Conservation (phyloP, 73 alveolate species). For the Durusdinium trenchii region DNA sequence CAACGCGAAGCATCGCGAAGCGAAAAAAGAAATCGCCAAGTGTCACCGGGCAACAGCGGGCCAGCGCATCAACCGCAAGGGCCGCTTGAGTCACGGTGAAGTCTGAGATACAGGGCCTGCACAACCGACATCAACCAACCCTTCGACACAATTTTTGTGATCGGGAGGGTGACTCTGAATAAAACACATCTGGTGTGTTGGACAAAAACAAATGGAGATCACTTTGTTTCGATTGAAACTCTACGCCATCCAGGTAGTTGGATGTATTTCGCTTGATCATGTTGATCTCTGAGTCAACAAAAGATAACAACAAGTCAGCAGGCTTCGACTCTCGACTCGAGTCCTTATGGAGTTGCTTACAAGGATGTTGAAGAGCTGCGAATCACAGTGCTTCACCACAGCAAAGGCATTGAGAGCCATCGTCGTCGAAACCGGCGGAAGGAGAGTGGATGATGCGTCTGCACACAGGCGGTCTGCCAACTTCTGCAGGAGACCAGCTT, state of each 20-base stretch:
- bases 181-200: too few relatives aligned
- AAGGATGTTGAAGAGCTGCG: slow-evolving; percentile 18
- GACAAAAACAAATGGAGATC: too few relatives aligned
- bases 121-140: neutral
- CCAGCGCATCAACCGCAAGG: slow-evolving; percentile 64
- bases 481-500: neutral
- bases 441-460: slow-evolving; percentile 59
- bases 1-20: too few relatives aligned
- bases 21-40: neutral
- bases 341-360: slow-evolving; percentile 59
- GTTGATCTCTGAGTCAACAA: too few relatives aligned
- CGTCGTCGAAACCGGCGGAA: slow-evolving; percentile 58
- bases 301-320: too few relatives aligned
- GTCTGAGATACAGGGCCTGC: slow-evolving; percentile 81
- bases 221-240: too few relatives aligned
- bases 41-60: slow-evolving; percentile 61
- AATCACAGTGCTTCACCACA: slow-evolving; percentile 68
- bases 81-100: slow-evolving; percentile 83
- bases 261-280: too few relatives aligned
- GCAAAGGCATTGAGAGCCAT: slow-evolving; percentile 91
- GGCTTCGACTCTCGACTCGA: too few relatives aligned
- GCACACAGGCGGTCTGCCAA: slow-evolving; percentile 39
- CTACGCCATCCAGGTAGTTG: too few relatives aligned
- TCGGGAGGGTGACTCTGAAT: too few relatives aligned
- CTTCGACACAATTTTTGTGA: neutral